These are phyloP conservation scores for Blastomyces gilchristii DNA, from an alignment of 2,329 filamentous ascomycete species.

Conservation along the genomic window DNA sequence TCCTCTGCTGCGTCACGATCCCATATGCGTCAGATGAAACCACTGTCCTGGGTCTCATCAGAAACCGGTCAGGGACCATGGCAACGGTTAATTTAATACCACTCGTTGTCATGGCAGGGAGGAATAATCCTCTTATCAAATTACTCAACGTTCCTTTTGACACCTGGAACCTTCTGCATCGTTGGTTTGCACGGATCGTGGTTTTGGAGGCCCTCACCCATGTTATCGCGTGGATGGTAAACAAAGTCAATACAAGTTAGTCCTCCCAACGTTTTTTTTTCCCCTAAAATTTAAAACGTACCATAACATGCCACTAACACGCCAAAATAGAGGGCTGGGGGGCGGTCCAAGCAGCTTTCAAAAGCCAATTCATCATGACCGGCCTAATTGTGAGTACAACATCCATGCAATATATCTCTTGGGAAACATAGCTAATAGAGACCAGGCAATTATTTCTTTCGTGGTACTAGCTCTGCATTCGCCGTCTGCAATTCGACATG, in stretches of 20 bases:
- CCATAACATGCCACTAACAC: not conserved
- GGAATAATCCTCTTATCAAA: constrained; percentile 32
- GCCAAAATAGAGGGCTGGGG: constrained; percentile 28
- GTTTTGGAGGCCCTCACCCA: constrained; percentile 61
- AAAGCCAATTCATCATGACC: constrained; percentile 23
- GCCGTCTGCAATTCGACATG: constrained; percentile 72
- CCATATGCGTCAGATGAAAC: constrained; percentile 30
- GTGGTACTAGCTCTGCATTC: constrained; percentile 58
- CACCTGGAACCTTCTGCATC: constrained; percentile 50
- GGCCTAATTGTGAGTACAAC: constrained; percentile 36
- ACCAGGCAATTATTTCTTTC: constrained; percentile 44
- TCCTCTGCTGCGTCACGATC: constrained; percentile 41
- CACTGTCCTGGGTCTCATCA: constrained; percentile 30
- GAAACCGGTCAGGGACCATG: constrained; percentile 34
- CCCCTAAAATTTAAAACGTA: not conserved
- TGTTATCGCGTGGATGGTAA: constrained; percentile 62
- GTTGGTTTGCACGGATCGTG: constrained; percentile 64
- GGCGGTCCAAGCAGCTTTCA: constrained; percentile 23
- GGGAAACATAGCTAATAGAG: constrained; percentile 11
- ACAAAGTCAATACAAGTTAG: constrained; percentile 45
- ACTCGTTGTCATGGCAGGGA: constrained; percentile 28
- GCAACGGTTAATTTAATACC: constrained; percentile 31
- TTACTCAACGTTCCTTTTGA: constrained; percentile 29
- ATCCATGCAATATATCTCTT: constrained; percentile 18
- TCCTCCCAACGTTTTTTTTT: not conserved